Conservation (phyloP, 441 rosid species). For the Aquilaria agallochum region DNA sequence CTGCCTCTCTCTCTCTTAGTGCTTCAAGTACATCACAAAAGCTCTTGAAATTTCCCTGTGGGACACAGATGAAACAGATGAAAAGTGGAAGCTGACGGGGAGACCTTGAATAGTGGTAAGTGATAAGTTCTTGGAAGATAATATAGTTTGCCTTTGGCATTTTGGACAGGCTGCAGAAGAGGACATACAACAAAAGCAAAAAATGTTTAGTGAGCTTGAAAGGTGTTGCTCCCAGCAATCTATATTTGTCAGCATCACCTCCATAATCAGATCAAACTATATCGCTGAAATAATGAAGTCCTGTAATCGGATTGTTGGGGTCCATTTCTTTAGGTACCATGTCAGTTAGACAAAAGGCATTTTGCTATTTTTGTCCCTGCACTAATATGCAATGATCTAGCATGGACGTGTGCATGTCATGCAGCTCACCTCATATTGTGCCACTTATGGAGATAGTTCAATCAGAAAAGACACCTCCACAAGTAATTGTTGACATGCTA, state of each 20-base stretch:
- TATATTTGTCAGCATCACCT: slow-evolving; percentile 23
- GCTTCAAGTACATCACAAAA: too few species aligned
- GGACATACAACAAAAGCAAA: too few species aligned
- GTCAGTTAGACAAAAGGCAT: background rate
- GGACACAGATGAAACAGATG: too few species aligned
- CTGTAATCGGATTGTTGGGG: too few species aligned
- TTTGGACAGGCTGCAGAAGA: too few species aligned
- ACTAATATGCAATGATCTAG: background rate
- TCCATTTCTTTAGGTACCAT: background rate
- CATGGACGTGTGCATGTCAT: background rate
- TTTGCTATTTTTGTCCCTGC: background rate
- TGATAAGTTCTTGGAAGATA: too few species aligned
- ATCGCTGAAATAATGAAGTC: too few species aligned
- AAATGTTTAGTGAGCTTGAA: background rate
- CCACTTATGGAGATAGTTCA: slow-evolving; percentile 28
- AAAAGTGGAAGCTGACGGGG: too few species aligned
- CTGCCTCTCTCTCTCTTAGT: too few species aligned
- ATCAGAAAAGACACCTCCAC: slow-evolving; percentile 21
- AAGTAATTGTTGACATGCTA: slow-evolving; percentile 21
- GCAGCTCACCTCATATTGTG: slow-evolving; percentile 28
- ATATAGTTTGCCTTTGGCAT: too few species aligned
- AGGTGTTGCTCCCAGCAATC: slow-evolving; percentile 18
- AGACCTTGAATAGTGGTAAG: too few species aligned
- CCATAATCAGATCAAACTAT: slow-evolving; percentile 1
- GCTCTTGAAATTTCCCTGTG: too few species aligned